Percentiles rank a stretch among this genome's conserved stretches.
These are phyloP conservation scores for Leonotis leonurus DNA, from an alignment of 257 asterid species.

Conservation along the genomic window DNA sequence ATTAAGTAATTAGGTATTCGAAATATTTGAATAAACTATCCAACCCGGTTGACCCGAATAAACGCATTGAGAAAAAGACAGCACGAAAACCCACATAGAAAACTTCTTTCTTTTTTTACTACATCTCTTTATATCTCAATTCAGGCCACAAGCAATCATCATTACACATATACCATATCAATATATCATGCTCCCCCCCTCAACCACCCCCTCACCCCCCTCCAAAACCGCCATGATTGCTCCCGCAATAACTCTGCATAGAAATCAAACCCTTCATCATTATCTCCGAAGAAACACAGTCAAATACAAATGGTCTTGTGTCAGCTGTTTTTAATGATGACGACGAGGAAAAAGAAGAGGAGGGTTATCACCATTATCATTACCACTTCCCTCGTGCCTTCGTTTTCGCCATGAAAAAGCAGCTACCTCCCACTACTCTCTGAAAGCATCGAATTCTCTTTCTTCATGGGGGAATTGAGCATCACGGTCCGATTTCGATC, in stretches of 20 bases:
- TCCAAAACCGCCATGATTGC: conserved; percentile 28
- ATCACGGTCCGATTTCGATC: conserved; percentile 55
- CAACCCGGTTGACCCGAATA: no score
- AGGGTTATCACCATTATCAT: neutral
- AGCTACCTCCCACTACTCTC: conserved; percentile 1
- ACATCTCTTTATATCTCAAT: neutral
- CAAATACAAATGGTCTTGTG: conserved; percentile 7
- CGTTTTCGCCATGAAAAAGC: neutral
- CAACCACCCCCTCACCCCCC: neutral
- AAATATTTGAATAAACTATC: no score
- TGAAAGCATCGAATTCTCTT: no score
- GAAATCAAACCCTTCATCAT: conserved; percentile 26
- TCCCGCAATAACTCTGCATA: conserved; percentile 13
- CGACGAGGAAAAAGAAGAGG: neutral
- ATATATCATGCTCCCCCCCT: conserved; percentile 8
- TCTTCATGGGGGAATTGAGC: conserved; percentile 54
- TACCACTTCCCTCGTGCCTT: neutral
- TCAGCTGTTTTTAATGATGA: conserved; percentile 10
- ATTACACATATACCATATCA: conserved; percentile 3
- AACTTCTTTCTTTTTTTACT: neutral
- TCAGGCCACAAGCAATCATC: conserved; percentile 29
- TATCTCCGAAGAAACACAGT: conserved; percentile 15
- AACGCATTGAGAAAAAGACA: conserved; percentile 27
- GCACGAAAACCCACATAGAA: conserved; percentile 34
- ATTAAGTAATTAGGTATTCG: no score